phyloP scores from a whole-genome alignment of 2,329 filamentous ascomycete species.

The Cordyceps cateniannulata region DNA sequence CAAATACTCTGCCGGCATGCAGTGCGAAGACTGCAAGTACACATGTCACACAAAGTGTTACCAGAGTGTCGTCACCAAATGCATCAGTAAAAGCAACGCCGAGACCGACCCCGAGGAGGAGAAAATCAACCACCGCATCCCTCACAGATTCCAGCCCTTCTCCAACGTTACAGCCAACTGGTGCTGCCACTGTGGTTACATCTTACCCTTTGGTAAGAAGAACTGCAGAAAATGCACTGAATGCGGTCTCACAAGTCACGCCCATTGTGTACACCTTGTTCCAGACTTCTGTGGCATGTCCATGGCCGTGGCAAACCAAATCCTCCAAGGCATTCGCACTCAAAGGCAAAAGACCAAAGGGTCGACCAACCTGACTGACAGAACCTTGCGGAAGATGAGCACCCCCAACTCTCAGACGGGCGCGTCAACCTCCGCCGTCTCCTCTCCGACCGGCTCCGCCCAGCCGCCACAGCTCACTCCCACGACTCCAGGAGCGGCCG shows the following conservation, averaged over 20 bases:
- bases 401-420: constrained; percentile 39
- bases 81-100: constrained; percentile 98
- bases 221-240: constrained; percentile 89
- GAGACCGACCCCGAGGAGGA: constrained; percentile 98
- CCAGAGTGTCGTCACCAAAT: constrained; percentile 93
- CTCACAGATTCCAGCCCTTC: constrained; percentile 93
- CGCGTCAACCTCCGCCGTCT: constrained; percentile 20
- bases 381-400: constrained; percentile 54
- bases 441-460: constrained; percentile 18
- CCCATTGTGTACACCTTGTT: constrained; percentile 86
- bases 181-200: constrained; percentile 98
- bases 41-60: constrained; percentile 99
- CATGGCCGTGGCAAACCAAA: constrained; percentile 93
- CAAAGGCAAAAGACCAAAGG: constrained; percentile 58
- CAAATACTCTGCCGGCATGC: constrained; percentile 98
- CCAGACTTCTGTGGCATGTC: constrained; percentile 99
- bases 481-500: constrained; percentile 45
- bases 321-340: constrained; percentile 76
- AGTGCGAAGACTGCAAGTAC: constrained; percentile 99
- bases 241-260: constrained; percentile 86
- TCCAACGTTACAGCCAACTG: constrained; percentile 97
- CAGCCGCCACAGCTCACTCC: constrained; percentile 16
- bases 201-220: constrained; percentile 89
- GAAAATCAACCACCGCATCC: constrained; percentile 99
- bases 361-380: constrained; percentile 52